Percentiles rank a stretch among this genome's conserved stretches.
Evolutionary conservation across 2,329 filamentous ascomycete genomes (phyloP).

Genomic region (Plenodomus tracheiphilus): DNA sequence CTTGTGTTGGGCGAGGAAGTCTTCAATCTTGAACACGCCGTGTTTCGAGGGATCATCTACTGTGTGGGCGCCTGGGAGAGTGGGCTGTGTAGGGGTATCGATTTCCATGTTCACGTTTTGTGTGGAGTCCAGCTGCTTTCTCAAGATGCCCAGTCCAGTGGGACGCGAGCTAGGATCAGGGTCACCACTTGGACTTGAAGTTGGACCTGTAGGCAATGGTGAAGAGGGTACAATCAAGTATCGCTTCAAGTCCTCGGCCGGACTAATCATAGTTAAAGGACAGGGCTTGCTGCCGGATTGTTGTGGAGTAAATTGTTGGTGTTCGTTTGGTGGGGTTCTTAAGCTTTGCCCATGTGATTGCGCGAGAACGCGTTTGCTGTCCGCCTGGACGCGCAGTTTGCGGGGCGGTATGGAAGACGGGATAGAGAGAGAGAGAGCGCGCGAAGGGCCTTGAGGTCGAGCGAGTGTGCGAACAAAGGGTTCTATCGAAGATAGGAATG

Average conservation of each 20-base stretch:
- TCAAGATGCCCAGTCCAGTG: background rate
- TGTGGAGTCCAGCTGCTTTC: background rate
- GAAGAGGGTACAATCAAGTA: slow-evolving; percentile 20
- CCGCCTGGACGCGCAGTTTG: background rate
- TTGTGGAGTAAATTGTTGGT: background rate
- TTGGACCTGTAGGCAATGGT: slow-evolving; percentile 19
- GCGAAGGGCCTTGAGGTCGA: too few species aligned
- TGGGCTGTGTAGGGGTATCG: slow-evolving; percentile 3
- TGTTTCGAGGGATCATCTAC: slow-evolving; percentile 1
- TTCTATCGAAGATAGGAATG: too few species aligned
- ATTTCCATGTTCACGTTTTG: slow-evolving; percentile 13
- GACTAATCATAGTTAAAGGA: slow-evolving; percentile 11
- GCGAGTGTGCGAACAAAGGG: too few species aligned
- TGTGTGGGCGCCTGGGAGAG: background rate
- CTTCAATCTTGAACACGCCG: slow-evolving; percentile 22
- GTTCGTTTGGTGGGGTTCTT: slow-evolving; percentile 3
- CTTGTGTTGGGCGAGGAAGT: slow-evolving; percentile 18
- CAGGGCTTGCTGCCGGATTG: background rate
- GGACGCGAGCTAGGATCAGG: background rate
- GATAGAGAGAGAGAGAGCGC: too few species aligned
- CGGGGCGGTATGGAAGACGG: too few species aligned
- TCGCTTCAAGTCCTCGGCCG: slow-evolving; percentile 23
- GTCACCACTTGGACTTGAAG: slow-evolving; percentile 3
- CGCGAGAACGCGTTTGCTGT: background rate
- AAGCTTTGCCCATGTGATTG: background rate